Percentiles rank a stretch among this genome's conserved stretches.
phyloP scores from a whole-genome alignment of 2,329 filamentous ascomycete species.

The Curvularia sp. region DNA sequence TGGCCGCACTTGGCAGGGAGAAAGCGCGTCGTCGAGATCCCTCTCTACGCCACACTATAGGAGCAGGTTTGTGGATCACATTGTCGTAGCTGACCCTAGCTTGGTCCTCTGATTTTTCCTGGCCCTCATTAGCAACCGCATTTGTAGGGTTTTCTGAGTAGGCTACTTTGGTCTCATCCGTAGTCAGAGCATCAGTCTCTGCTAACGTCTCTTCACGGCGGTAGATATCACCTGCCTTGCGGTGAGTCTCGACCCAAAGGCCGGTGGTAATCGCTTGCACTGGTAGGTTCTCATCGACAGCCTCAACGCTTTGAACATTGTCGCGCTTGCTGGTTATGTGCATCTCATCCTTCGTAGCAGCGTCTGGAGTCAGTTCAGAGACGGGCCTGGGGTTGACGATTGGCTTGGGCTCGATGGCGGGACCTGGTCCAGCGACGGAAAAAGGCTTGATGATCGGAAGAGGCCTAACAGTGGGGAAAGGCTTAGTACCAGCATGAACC shows the following conservation, averaged over 20 bases:
- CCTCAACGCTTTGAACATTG: background rate
- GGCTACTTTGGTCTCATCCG: too few relatives aligned
- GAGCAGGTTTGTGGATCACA: background rate
- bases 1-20: too few relatives aligned
- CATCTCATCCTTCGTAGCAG: background rate
- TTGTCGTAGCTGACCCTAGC: background rate
- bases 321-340: background rate
- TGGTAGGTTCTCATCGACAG: background rate
- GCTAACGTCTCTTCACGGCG: background rate
- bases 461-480: background rate
- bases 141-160: too few relatives aligned
- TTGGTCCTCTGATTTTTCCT: background rate
- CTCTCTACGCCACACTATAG: background rate
- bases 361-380: background rate
- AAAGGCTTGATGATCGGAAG: background rate
- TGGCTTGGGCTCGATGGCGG: background rate
- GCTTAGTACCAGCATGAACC: background rate
- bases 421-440: background rate
- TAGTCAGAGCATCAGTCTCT: too few relatives aligned
- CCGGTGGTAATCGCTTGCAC: background rate
- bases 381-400: background rate
- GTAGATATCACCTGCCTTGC: background rate
- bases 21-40: background rate
- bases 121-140: background rate
- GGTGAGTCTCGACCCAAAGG: background rate